Base-by-base conservation (phyloP, 2,329 filamentous ascomycete species). In the Exophiala sp. region DNA sequence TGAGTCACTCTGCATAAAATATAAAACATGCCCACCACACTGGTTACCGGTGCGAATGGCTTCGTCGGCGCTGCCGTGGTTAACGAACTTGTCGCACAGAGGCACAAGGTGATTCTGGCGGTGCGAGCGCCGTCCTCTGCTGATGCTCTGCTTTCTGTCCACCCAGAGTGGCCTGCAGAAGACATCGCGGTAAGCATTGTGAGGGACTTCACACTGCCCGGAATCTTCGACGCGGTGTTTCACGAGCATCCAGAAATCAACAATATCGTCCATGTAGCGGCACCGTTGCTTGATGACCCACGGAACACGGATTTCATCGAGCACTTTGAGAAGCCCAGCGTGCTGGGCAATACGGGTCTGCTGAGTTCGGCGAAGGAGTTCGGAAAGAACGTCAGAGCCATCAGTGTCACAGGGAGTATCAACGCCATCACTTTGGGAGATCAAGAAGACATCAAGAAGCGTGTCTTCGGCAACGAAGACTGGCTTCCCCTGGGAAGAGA, bases 61-160 rank as follows among this genome's bases (percentile, higher is more conserved):
- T 91, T 91, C 70, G 78, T 93, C 11, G 87, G 87, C 65, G 82
- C 86, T 70, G 85, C 90, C 70, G 83, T 91, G 60, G 83, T 91
- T 65, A 79, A 83, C 68, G 77, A 86, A 63, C 76, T 88, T 50
- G 73, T 86, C 60, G 75, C 78, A 62, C 76, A 58, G 49, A 76
- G 74, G 27, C 79, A 82, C 59, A 77, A 77, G 16, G 78, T 81
- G 10, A 77, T 83, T 4, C 78, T 79, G 2, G 82, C 79, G 9
- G 80, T 83, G 14, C 71, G 80, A 48, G 78, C 76, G 1, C 71
- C 79, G 53, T 73, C 76, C 27, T 82, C 82, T 62, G 80, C 77
- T 38, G 71, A 80, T 55, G 76, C 72, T 60, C 81, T 83, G 62
- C 72, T 77, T 48, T 68, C 73, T 14, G 73, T 72, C 11, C 74